Percentiles rank a stretch among this genome's conserved stretches.
phyloP scores from a whole-genome alignment of 441 rosid genomes.

The Brassica balearica region DNA sequence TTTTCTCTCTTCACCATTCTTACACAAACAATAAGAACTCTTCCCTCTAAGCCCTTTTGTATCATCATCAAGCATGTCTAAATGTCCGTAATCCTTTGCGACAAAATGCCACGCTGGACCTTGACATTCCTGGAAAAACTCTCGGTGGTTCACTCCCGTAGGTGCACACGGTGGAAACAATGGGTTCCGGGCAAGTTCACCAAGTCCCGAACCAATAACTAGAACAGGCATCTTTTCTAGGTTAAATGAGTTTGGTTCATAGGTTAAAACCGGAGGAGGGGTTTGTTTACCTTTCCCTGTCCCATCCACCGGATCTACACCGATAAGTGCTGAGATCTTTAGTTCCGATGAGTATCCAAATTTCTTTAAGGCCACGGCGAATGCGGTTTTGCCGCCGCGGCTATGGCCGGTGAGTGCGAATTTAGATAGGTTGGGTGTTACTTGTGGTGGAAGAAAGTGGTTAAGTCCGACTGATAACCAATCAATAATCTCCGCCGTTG shows the following conservation, averaged over 20 bases:
- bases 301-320: slow-evolving; percentile 91
- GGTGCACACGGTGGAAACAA: slow-evolving; percentile 90
- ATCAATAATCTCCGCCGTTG: slow-evolving; percentile 57
- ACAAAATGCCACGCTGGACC: slow-evolving; percentile 79
- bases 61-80: slow-evolving; percentile 87
- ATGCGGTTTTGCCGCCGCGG: slow-evolving; percentile 88
- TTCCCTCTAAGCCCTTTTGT: slow-evolving; percentile 79
- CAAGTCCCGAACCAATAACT: slow-evolving; percentile 86
- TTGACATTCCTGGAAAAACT: slow-evolving; percentile 74
- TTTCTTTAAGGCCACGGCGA: slow-evolving; percentile 63
- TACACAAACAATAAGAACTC: slow-evolving; percentile 75
- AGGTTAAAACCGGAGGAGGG: slow-evolving; percentile 77
- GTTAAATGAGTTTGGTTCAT: slow-evolving; percentile 70
- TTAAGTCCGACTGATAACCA: slow-evolving; percentile 68
- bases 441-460: slow-evolving; percentile 56
- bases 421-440: slow-evolving; percentile 65
- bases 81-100: slow-evolving; percentile 75
- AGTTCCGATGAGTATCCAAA: slow-evolving; percentile 42
- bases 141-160: slow-evolving; percentile 77
- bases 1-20: slow-evolving; percentile 73
- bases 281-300: slow-evolving; percentile 77
- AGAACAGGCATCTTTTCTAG: slow-evolving; percentile 59
- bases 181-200: slow-evolving; percentile 63
- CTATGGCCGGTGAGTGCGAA: slow-evolving; percentile 87
- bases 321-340: slow-evolving; percentile 71